phyloP scores from a whole-genome alignment of 768 basidiomycete species.

The Tulasnella sp. region DNA sequence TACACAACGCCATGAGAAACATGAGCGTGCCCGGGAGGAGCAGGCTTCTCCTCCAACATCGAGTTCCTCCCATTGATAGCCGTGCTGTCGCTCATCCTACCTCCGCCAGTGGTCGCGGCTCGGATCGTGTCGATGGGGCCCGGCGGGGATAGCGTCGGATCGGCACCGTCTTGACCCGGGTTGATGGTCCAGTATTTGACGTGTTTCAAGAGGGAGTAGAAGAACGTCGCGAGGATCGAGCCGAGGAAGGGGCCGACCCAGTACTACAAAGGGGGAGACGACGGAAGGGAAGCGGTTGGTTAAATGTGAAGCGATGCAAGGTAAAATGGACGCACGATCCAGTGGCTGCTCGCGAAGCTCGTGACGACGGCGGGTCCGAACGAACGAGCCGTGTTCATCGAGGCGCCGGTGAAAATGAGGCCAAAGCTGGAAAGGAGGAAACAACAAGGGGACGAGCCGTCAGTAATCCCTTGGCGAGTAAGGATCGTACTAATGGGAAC shows the following conservation, averaged over 20 bases:
- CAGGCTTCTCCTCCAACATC: not conserved
- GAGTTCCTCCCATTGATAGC: not conserved
- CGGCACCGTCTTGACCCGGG: conserved; percentile 34
- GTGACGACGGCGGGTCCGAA: conserved; percentile 31
- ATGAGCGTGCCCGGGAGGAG: not conserved
- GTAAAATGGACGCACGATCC: conserved; percentile 19
- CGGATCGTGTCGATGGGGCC: conserved; percentile 19
- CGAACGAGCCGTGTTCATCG: conserved; percentile 31
- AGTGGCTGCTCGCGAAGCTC: conserved; percentile 25
- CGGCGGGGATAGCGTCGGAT: conserved; percentile 5
- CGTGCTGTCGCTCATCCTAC: not conserved
- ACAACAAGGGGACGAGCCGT: too few species aligned
- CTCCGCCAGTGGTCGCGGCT: not conserved
- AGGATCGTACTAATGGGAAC: not conserved
- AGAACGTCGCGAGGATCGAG: conserved; percentile 35
- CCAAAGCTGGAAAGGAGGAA: conserved; percentile 29
- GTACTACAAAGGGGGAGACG: too few species aligned
- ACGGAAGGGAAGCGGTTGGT: too few species aligned
- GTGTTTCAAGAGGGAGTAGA: conserved; percentile 28
- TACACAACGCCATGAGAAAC: not conserved
- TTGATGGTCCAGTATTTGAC: conserved; percentile 34
- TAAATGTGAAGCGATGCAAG: not conserved
- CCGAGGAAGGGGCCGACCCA: conserved; percentile 37
- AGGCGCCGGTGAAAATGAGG: conserved; percentile 30
- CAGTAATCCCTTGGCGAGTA: not conserved